A percentile compares a stretch with the other conserved stretches of the same genome.
phyloP scores from a whole-genome alignment of 2,329 filamentous ascomycete genomes.

The Aspergillus sp. region DNA sequence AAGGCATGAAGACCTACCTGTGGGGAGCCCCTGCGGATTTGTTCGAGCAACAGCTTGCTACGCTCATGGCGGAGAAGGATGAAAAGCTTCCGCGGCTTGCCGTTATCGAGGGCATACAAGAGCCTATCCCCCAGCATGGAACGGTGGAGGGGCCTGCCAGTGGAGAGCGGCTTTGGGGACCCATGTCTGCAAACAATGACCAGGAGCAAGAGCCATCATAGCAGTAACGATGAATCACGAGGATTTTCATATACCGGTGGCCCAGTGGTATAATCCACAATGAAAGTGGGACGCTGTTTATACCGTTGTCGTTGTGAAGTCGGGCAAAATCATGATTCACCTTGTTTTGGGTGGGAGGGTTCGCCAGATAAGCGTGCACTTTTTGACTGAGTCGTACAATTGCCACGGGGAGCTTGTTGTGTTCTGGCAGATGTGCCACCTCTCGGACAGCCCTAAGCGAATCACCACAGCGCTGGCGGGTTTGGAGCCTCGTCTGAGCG shows the following conservation, averaged over 20 bases:
- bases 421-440: neutral
- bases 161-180: no score
- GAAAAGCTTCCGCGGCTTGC: no score
- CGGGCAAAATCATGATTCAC: neutral
- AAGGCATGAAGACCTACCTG: no score
- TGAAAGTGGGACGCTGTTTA: neutral
- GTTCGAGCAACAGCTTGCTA: no score
- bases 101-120: no score
- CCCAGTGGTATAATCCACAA: neutral
- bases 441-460: no score
- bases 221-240: neutral
- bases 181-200: neutral
- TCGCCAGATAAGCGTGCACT: neutral
- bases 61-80: no score
- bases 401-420: neutral
- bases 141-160: no score
- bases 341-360: neutral
- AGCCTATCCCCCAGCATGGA: no score
- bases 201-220: neutral
- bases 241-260: neutral
- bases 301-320: neutral
- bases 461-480: no score
- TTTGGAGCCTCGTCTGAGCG: no score
- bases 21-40: no score
- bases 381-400: neutral